phyloP scores from a whole-genome alignment of 805 yeast genomes.

The Sugiyamaella americana region DNA sequence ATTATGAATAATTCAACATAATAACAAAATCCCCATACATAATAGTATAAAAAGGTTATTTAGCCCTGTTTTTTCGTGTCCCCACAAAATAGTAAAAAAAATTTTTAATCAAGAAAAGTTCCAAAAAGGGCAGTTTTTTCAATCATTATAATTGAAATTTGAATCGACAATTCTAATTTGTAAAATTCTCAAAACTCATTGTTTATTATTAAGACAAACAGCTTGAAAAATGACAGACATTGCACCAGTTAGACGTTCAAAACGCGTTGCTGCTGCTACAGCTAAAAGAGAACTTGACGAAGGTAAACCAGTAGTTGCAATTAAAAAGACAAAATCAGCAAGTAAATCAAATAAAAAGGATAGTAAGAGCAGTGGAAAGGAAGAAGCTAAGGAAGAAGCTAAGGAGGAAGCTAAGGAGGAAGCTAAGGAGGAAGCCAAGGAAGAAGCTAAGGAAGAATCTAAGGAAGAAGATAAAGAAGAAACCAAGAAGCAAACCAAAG shows the following conservation, averaged over 20 bases:
- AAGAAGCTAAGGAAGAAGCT: conserved; percentile 11
- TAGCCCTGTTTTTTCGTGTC: too few relatives aligned
- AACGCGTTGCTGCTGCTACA: conserved; percentile 11
- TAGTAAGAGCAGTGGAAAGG: conserved; percentile 1
- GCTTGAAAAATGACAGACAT: conserved; percentile 12
- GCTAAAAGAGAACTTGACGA: conserved; percentile 5
- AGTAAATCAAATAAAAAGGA: conserved; percentile 5
- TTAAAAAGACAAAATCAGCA: conserved; percentile 11
- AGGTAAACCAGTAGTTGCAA: conserved; percentile 1
- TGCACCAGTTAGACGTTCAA: conserved; percentile 15
- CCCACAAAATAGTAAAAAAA: too few relatives aligned
- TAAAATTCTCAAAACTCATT: too few relatives aligned
- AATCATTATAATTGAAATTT: too few relatives aligned
- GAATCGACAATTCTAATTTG: too few relatives aligned
- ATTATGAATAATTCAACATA: too few relatives aligned
- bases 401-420: conserved; percentile 13
- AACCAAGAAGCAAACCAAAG: conserved; percentile 12
- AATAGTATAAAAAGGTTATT: too few relatives aligned
- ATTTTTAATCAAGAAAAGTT: too few relatives aligned
- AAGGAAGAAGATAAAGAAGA: conserved; percentile 4
- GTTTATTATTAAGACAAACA: too few relatives aligned
- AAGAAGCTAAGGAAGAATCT: not conserved
- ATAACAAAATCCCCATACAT: too few relatives aligned
- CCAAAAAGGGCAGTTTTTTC: too few relatives aligned
- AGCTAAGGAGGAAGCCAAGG: conserved; percentile 16